Evolutionary conservation across 441 rosid genomes (phyloP).

Genomic region (Raphanus hybrid): DNA sequence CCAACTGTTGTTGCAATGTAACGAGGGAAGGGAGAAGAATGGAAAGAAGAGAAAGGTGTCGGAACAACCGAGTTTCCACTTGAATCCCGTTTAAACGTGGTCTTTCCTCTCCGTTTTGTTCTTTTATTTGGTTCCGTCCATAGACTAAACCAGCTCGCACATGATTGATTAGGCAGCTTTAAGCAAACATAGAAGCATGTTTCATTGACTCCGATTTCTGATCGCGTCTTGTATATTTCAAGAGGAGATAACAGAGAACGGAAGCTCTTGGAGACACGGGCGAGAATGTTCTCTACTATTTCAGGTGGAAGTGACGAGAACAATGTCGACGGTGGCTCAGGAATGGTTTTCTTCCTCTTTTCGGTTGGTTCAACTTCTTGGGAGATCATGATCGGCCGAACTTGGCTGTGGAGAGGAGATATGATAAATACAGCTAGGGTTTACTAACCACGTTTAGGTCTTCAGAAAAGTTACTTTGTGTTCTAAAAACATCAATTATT

Average conservation of each 20-base stretch:
- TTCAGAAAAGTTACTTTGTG: too few species aligned
- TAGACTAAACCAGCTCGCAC: slow-evolving; percentile 55
- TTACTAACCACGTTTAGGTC: neutral
- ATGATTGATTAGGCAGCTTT: slow-evolving; percentile 37
- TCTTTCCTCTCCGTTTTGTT: neutral
- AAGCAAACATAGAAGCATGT: slow-evolving; percentile 52
- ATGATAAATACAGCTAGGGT: neutral
- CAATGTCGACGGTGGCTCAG: neutral
- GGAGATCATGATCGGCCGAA: neutral
- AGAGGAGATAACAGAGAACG: neutral
- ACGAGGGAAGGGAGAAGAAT: slow-evolving; percentile 3
- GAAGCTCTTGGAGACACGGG: neutral
- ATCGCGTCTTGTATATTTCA: neutral
- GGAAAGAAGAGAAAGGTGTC: slow-evolving; percentile 51
- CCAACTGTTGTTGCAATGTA: slow-evolving; percentile 31
- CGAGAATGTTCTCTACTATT: neutral
- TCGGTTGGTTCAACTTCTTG: neutral
- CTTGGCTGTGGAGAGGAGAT: neutral
- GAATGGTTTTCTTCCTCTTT: neutral
- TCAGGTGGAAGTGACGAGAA: neutral
- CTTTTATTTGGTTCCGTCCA: slow-evolving; percentile 12
- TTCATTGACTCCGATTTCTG: slow-evolving; percentile 29
- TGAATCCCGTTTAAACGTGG: neutral
- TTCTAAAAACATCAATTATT: too few species aligned
- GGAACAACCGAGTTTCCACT: slow-evolving; percentile 33